Conservation (phyloP, 306 rosid species). For the Delonix regia region DNA sequence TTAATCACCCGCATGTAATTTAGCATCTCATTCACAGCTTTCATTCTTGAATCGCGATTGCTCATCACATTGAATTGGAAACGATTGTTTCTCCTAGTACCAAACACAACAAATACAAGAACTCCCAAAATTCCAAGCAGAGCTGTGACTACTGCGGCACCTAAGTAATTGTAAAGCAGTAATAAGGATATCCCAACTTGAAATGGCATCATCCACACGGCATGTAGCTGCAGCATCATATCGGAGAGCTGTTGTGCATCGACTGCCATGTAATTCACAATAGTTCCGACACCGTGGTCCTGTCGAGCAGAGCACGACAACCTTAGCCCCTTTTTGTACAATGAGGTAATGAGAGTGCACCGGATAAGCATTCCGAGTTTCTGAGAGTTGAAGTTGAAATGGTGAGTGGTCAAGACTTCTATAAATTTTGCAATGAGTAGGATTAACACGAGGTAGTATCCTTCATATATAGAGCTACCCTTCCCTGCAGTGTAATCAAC, state of each 20-base stretch:
- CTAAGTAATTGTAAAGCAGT: slow-evolving; percentile 68
- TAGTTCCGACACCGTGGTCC: slow-evolving; percentile 88
- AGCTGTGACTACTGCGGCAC: slow-evolving; percentile 60
- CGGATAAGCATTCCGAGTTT: slow-evolving; percentile 94
- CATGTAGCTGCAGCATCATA: slow-evolving; percentile 89
- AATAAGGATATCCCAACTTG: slow-evolving; percentile 66
- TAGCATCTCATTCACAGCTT: slow-evolving; percentile 95
- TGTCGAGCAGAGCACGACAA: slow-evolving; percentile 80
- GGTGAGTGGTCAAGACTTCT: slow-evolving; percentile 77
- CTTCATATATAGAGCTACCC: slow-evolving; percentile 75
- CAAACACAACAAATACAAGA: slow-evolving; percentile 47
- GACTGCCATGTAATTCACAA: slow-evolving; percentile 96
- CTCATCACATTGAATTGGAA: slow-evolving; percentile 73
- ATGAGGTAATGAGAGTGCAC: slow-evolving; percentile 72
- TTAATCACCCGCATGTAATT: slow-evolving; percentile 95
- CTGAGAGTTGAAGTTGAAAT: slow-evolving; percentile 88
- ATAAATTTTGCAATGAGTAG: slow-evolving; percentile 72
- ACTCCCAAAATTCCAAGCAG: slow-evolving; percentile 54
- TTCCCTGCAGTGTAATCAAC: slow-evolving; percentile 83
- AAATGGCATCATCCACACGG: slow-evolving; percentile 89
- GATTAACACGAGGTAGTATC: slow-evolving; percentile 74
- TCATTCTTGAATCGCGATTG: slow-evolving; percentile 90
- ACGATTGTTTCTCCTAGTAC: slow-evolving; percentile 55
- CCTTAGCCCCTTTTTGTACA: slow-evolving; percentile 87
- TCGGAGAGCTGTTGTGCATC: slow-evolving; percentile 90